Conservation (phyloP, 2,329 filamentous ascomycete genomes). For the Cryphonectria naterciae region DNA sequence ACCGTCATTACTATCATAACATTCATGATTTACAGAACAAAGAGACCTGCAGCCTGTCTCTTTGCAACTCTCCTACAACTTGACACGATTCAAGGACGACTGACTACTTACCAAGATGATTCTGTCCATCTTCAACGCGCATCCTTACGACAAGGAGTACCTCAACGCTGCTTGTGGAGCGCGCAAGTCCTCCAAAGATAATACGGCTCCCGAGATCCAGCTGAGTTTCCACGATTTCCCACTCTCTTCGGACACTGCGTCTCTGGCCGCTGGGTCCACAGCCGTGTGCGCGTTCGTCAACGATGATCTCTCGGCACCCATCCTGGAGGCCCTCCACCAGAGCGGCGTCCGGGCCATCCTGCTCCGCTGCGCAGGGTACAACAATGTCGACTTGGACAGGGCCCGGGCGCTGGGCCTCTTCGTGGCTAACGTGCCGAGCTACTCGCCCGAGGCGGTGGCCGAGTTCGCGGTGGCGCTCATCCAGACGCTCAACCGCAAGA, state of each 20-base stretch:
- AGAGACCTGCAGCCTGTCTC: not conserved
- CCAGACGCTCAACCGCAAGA: conserved; percentile 69
- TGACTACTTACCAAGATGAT: conserved; percentile 46
- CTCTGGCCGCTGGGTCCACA: conserved; percentile 54
- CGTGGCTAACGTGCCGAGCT: conserved; percentile 69
- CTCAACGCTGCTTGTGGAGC: conserved; percentile 49
- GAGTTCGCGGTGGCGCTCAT: conserved; percentile 71
- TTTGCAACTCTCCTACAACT: not conserved
- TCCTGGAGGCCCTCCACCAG: conserved; percentile 54
- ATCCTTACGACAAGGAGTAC: conserved; percentile 64
- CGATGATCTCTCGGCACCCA: conserved; percentile 56
- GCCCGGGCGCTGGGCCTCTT: conserved; percentile 60
- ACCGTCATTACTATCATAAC: not conserved
- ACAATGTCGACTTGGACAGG: conserved; percentile 64
- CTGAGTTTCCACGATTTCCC: conserved; percentile 63
- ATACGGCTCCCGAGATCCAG: conserved; percentile 42
- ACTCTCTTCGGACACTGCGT: conserved; percentile 58
- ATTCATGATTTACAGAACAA: not conserved
- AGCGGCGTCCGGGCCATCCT: conserved; percentile 62
- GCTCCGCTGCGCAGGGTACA: conserved; percentile 70
- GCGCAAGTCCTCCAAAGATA: conserved; percentile 36
- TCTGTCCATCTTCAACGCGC: conserved; percentile 67
- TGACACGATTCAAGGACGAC: not conserved
- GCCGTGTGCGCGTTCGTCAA: conserved; percentile 73
- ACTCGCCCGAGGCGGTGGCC: conserved; percentile 71